Percentiles rank a stretch among this genome's conserved stretches.
These are phyloP conservation scores for Skeletonema tropicum DNA, from an alignment of 108 stramenopile species.

Conservation along the genomic window DNA sequence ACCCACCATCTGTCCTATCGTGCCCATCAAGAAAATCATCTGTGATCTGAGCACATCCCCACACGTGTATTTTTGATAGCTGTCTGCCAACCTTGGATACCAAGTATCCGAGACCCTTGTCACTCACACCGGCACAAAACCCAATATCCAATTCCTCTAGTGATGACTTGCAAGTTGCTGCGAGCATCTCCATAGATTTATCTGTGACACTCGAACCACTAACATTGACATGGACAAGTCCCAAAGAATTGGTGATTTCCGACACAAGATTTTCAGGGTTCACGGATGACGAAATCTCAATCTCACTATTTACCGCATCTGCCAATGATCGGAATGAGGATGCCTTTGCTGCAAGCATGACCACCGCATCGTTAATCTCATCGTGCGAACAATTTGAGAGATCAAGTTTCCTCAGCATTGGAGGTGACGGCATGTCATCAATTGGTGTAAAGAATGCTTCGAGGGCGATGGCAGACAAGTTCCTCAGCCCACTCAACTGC, in stretches of 20 bases:
- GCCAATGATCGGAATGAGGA: conserved; percentile 45
- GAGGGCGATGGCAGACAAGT: conserved; percentile 68
- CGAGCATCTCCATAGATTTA: conserved; percentile 69
- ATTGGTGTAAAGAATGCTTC: conserved; percentile 75
- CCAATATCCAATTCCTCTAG: conserved; percentile 73
- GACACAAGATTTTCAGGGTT: conserved; percentile 41
- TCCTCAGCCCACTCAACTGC: conserved; percentile 58
- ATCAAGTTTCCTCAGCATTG: conserved; percentile 64
- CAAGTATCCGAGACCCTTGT: conserved; percentile 82
- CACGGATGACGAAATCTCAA: conserved; percentile 3
- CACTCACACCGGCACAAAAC: conserved; percentile 67
- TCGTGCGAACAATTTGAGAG: conserved; percentile 62
- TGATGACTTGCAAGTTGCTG: conserved; percentile 54
- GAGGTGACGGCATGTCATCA: conserved; percentile 64
- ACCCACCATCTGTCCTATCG: conserved; percentile 55
- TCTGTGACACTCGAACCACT: conserved; percentile 30
- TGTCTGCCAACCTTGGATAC: conserved; percentile 65
- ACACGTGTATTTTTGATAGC: conserved; percentile 65
- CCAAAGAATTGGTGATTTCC: conserved; percentile 34
- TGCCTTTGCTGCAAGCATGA: conserved; percentile 57
- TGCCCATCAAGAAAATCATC: conserved; percentile 87
- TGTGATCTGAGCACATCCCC: conserved; percentile 83
- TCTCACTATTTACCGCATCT: conserved; percentile 13
- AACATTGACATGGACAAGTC: conserved; percentile 41
- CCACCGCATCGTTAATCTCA: conserved; percentile 72